Evolutionary conservation across 306 rosid genomes (phyloP), one percentile per base, ranked within the genome.

Genomic region (Begonia masoniana): DNA sequence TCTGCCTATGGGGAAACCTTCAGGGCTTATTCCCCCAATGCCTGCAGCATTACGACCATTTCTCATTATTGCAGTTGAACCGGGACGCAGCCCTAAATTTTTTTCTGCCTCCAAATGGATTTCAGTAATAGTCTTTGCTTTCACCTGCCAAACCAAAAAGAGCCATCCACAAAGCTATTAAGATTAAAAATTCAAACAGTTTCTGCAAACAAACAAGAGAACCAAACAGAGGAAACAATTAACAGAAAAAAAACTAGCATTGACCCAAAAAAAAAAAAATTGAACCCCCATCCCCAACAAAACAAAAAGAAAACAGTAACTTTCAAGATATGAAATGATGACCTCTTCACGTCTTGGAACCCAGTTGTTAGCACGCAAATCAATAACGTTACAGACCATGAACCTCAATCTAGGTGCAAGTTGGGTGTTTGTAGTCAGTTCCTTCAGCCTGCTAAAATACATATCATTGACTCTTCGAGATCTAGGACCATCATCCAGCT

Each of bases 261-360:
- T 21, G 24, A 21, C 24, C 24, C 19, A 1, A 17, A 17, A 17
- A 17, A 17, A 21, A 2, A 21, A 21, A 21, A 21, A 21, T n/a
- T n/a, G n/a, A 21, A 21, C 24, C 4, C 24, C 24, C 24, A 21
- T 2, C 24, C 24, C 24, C 24, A 21, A 21, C 24, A 21, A 21
- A 21, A 21, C 24, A 21, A 21, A 2, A 48, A 17, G 19, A 17
- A 17, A 17, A 17, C 19, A 17, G 19, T 17, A 17, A 21, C 15
- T 48, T 42, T 10, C 7, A 15, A 9, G 16, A 17, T 13, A 51
- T 10, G 48, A 26, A n/a, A 43, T 45, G 15, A 16, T 59, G 73
- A 87, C 96, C 96, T 87, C 96, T 72, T 87, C 96, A 0, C 96
- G 96, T 51, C 94, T 78, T 31, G 96, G 96, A 62, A 87, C 63